Conservation (phyloP, 2,329 filamentous ascomycete species). For the Acephala macrosclerotiorum region DNA sequence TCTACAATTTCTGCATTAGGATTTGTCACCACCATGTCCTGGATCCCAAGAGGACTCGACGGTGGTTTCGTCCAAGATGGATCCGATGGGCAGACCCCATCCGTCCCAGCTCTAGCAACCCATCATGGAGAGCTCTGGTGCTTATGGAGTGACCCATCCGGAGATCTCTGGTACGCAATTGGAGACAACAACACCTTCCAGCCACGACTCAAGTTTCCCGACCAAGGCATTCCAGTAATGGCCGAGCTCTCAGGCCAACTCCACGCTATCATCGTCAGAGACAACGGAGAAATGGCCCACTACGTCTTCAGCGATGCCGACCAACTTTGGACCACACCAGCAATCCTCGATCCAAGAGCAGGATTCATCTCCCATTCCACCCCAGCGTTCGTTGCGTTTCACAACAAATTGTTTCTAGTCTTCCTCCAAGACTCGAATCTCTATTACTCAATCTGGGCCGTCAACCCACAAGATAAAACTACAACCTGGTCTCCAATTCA, state of each 20-base stretch:
- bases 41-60: constrained; percentile 44
- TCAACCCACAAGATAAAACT: constrained; percentile 31
- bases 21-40: constrained; percentile 32
- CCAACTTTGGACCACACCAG: constrained; percentile 38
- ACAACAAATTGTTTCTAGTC: constrained; percentile 46
- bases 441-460: constrained; percentile 41
- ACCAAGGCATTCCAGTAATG: constrained; percentile 44
- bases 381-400: constrained; percentile 45
- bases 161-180: constrained; percentile 44
- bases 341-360: constrained; percentile 33
- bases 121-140: constrained; percentile 48
- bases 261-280: constrained; percentile 44
- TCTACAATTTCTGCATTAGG: not conserved
- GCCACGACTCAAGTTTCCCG: constrained; percentile 40
- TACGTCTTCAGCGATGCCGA: constrained; percentile 45
- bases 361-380: constrained; percentile 39
- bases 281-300: constrained; percentile 42
- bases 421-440: constrained; percentile 42
- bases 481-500: constrained; percentile 34
- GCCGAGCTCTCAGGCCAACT: constrained; percentile 46
- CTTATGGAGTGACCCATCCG: constrained; percentile 44
- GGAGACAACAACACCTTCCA: constrained; percentile 43
- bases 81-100: constrained; percentile 42
- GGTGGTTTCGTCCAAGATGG: constrained; percentile 39
- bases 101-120: constrained; percentile 45